A percentile compares a stretch with the other conserved stretches of the same genome.
Evolutionary conservation across 176 grass and related monocot genomes (phyloP).

Genomic region (Avena eriantha): DNA sequence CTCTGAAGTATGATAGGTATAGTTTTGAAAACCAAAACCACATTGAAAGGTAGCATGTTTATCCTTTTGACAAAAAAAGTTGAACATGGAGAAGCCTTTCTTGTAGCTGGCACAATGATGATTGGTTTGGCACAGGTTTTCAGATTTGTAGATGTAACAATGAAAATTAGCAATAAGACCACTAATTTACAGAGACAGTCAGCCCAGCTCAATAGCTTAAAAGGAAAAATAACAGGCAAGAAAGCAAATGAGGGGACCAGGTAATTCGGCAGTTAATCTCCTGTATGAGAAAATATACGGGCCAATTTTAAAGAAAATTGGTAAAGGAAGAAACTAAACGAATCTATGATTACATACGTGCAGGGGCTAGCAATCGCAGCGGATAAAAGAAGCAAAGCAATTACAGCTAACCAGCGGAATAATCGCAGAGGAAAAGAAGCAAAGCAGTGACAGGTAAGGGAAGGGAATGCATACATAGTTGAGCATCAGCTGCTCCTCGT

Average conservation of each 20-base stretch:
- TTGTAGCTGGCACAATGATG: too few relatives aligned
- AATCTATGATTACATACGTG: too few relatives aligned
- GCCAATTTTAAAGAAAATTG: not conserved
- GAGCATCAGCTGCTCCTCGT: slow-evolving; percentile 61
- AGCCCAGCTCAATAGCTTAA: not conserved
- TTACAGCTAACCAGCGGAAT: not conserved
- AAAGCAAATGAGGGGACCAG: not conserved
- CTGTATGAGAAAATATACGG: not conserved
- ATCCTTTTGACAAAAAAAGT: not conserved
- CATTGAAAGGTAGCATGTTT: not conserved
- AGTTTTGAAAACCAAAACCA: not conserved
- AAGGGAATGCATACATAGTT: slow-evolving; percentile 48
- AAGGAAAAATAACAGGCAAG: not conserved
- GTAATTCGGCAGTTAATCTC: not conserved
- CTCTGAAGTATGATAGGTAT: not conserved
- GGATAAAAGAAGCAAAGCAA: not conserved
- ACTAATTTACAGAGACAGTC: not conserved
- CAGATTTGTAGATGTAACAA: not conserved
- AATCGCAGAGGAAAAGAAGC: not conserved
- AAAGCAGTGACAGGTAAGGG: too few relatives aligned
- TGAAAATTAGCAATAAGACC: too few relatives aligned
- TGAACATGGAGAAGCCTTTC: too few relatives aligned
- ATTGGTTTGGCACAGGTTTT: too few relatives aligned
- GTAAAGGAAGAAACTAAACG: too few relatives aligned
- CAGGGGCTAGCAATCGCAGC: too few relatives aligned